These are phyloP conservation scores for Candida patagonica DNA, from an alignment of 805 yeast genomes.

Conservation along the genomic window DNA sequence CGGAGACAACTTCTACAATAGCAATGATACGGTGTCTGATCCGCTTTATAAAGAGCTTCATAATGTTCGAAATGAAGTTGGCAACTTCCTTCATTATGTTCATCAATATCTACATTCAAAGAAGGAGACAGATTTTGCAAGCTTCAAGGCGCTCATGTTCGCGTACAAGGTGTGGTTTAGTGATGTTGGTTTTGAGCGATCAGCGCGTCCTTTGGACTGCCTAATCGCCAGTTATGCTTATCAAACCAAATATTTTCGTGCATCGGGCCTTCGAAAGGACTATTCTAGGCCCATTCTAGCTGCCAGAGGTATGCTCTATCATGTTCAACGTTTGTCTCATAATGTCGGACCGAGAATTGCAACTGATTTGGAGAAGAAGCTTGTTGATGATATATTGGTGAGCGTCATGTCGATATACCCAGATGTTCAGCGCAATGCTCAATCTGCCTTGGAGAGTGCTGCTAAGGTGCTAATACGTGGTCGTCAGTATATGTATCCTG, in stretches of 20 bases:
- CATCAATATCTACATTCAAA: conserved; percentile 38
- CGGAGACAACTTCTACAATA: conserved; percentile 36
- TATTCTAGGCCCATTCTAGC: conserved; percentile 74
- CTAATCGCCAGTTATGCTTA: conserved; percentile 46
- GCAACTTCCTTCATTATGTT: conserved; percentile 52
- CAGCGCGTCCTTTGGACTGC: conserved; percentile 47
- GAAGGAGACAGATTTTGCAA: conserved; percentile 53
- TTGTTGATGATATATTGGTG: conserved; percentile 57
- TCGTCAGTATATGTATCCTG: conserved; percentile 43
- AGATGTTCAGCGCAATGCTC: conserved; percentile 62
- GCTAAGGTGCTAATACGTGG: conserved; percentile 64
- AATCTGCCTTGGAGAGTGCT: conserved; percentile 53
- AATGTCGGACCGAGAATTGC: conserved; percentile 68
- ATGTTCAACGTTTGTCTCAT: conserved; percentile 60
- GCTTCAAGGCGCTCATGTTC: conserved; percentile 52
- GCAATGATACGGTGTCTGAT: conserved; percentile 32
- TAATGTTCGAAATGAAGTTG: conserved; percentile 48
- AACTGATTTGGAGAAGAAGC: conserved; percentile 49
- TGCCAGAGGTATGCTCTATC: conserved; percentile 62
- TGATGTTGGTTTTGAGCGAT: conserved; percentile 67
- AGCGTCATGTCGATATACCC: conserved; percentile 63
- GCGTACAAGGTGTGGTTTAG: conserved; percentile 68
- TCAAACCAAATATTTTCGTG: conserved; percentile 49
- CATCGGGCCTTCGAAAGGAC: conserved; percentile 56
- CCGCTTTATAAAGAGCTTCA: conserved; percentile 46